Percentiles rank a stretch among this genome's conserved stretches.
Conservation (phyloP, 352 stramenopile species). For the Phytopythium helicoides region DNA sequence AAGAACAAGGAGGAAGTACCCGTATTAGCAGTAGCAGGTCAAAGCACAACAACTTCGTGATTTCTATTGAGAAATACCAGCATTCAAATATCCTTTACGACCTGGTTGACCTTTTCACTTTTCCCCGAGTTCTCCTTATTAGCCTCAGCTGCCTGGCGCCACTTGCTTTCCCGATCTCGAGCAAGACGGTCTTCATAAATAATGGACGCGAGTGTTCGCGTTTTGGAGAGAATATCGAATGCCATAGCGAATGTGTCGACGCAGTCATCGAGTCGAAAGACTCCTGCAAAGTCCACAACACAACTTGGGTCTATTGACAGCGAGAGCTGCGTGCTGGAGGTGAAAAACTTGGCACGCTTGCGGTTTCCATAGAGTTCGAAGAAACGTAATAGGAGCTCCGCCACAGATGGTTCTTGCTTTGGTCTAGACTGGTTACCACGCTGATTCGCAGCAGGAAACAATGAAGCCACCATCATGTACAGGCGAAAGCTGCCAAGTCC, state of each 20-base stretch:
- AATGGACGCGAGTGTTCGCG: slow-evolving; percentile 46
- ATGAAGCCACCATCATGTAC: slow-evolving; percentile 78
- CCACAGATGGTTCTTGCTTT: neutral
- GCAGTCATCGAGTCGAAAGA: slow-evolving; percentile 69
- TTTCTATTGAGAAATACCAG: neutral
- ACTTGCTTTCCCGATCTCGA: slow-evolving; percentile 31
- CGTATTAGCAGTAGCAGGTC: no score
- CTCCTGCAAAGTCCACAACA: slow-evolving; percentile 49
- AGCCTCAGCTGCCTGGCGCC: slow-evolving; percentile 11
- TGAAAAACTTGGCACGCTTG: slow-evolving; percentile 44
- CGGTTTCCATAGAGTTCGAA: slow-evolving; percentile 71
- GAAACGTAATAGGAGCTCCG: slow-evolving; percentile 43
- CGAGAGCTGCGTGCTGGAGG: slow-evolving; percentile 40
- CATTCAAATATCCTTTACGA: neutral
- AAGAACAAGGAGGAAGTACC: no score
- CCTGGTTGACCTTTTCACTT: neutral
- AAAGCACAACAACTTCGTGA: neutral
- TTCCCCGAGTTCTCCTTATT: slow-evolving; percentile 1
- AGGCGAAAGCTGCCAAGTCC: slow-evolving; percentile 75
- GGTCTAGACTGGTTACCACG: neutral
- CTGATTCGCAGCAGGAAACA: slow-evolving; percentile 29
- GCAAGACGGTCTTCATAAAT: slow-evolving; percentile 60
- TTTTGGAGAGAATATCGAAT: slow-evolving; percentile 50
- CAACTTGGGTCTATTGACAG: slow-evolving; percentile 37
- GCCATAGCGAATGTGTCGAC: slow-evolving; percentile 71